Base-by-base conservation (phyloP, 2,329 filamentous ascomycete species). In the Aspergillus sp. region DNA sequence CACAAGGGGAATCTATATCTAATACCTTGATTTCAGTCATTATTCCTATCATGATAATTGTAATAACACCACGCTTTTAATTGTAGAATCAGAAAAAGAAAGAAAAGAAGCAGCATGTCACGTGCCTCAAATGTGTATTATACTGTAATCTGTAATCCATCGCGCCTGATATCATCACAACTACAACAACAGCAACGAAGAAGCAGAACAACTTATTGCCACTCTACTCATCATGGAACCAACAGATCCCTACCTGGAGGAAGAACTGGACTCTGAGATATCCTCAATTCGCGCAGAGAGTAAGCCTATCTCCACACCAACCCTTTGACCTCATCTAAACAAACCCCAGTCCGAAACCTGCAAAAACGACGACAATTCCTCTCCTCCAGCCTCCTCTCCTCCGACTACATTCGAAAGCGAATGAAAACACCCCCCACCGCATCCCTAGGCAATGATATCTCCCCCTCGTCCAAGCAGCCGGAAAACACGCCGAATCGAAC, bases 381-480 rank as follows among this genome's bases (percentile, higher is more conserved):
- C 8, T 54, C 66, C 31, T 63, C 66, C 4, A 69, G 67, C 43
- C 60, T 73, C 19, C 61, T 74, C 36, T 58, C 67, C n/a, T 70
- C 68, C 5, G 58, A 58, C 12, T 43, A 54, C 13, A 44, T 71
- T 32, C 69, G 67, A 46, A 60, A 58, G 33, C 53, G 52, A 7
- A 37, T 56, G 38, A 9, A 39, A 47, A 32, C 31, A 32, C n/a
- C 6, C 42, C 1, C 6, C 28, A 4, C 27, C 37, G 40, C 46
- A 26, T 45, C 46, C 13, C 40, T 56, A 19, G 39, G 49, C 29
- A 43, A 53, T 8, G 58, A 61, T 11, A 45, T 67, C n/a, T 62
- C 62, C 7, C 65, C 1, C 54, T 69, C 3, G 51, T 65, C 13
- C 46, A 52, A 27, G 48, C 58, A 28, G 57, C 63, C 32, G 57